These are phyloP conservation scores for Nemania abortiva DNA, from an alignment of 2,329 filamentous ascomycete species.

Conservation along the genomic window DNA sequence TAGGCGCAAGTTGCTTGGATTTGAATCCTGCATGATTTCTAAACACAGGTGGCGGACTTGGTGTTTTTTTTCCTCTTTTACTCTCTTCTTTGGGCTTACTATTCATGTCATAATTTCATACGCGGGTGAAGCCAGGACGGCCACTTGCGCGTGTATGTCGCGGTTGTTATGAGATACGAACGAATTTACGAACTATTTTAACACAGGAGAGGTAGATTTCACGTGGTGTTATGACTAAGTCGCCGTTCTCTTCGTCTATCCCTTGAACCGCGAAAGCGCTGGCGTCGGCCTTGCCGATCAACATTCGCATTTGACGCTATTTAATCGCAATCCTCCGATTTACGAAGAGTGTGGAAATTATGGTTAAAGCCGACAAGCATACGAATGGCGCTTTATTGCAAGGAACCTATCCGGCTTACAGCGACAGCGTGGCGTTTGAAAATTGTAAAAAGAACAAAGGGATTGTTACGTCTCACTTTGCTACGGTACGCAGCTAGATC, in stretches of 20 bases:
- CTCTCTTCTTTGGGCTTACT: slow-evolving; percentile 3
- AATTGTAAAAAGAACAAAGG: neutral
- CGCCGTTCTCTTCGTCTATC: slow-evolving; percentile 14
- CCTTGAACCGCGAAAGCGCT: slow-evolving; percentile 24
- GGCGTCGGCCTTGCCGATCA: slow-evolving; percentile 45
- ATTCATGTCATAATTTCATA: slow-evolving; percentile 27
- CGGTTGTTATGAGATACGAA: slow-evolving; percentile 34
- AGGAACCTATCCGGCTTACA: slow-evolving; percentile 2
- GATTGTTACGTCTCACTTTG: neutral
- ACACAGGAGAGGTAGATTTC: slow-evolving; percentile 1
- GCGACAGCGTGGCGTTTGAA: neutral
- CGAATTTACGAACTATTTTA: slow-evolving; percentile 27
- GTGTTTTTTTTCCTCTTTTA: slow-evolving; percentile 4
- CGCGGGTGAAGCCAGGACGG: slow-evolving; percentile 21
- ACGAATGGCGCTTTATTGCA: slow-evolving; percentile 5
- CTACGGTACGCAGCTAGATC: neutral
- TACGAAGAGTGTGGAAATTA: slow-evolving; percentile 29
- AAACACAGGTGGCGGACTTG: slow-evolving; percentile 12
- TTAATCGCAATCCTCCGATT: slow-evolving; percentile 38
- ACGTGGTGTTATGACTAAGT: neutral
- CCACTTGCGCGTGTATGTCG: slow-evolving; percentile 26
- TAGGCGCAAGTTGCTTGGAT: slow-evolving; percentile 34
- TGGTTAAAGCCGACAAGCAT: slow-evolving; percentile 10
- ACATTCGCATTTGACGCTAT: slow-evolving; percentile 32
- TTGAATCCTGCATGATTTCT: slow-evolving; percentile 32